phyloP scores from a whole-genome alignment of 208 protist species.

The Leishmania amazonensis region DNA sequence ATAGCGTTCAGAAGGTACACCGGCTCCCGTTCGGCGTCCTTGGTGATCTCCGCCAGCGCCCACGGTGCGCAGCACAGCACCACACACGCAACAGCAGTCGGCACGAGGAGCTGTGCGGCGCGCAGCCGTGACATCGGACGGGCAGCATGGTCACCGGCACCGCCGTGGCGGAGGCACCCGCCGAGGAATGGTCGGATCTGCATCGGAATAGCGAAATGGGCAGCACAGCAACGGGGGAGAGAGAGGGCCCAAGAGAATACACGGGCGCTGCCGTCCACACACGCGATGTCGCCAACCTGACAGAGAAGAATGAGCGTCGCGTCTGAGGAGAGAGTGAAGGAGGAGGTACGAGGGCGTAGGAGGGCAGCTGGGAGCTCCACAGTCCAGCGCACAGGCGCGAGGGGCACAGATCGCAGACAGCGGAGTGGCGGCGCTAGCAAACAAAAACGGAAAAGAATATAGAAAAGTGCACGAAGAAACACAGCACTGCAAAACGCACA shows the following conservation, averaged over 20 bases:
- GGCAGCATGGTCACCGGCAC: neutral
- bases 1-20: constrained; percentile 23
- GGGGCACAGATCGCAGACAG: neutral
- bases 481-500: neutral
- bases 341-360: neutral
- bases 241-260: neutral
- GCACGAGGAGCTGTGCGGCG: neutral
- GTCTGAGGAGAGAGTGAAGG: neutral
- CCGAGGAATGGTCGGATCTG: neutral
- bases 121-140: neutral
- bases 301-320: neutral
- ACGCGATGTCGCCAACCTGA: neutral
- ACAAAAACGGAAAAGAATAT: neutral
- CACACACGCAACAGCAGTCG: neutral
- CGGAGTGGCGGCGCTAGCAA: neutral
- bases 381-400: too few relatives aligned
- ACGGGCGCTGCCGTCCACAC: neutral
- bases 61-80: neutral
- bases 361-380: neutral
- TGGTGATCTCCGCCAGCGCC: neutral
- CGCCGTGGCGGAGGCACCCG: neutral
- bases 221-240: neutral
- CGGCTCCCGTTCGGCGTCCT: neutral
- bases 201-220: neutral
- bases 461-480: neutral